These are phyloP conservation scores for Pleodorina starrii DNA, from an alignment of 139 green algal genomes.

Conservation along the genomic window DNA sequence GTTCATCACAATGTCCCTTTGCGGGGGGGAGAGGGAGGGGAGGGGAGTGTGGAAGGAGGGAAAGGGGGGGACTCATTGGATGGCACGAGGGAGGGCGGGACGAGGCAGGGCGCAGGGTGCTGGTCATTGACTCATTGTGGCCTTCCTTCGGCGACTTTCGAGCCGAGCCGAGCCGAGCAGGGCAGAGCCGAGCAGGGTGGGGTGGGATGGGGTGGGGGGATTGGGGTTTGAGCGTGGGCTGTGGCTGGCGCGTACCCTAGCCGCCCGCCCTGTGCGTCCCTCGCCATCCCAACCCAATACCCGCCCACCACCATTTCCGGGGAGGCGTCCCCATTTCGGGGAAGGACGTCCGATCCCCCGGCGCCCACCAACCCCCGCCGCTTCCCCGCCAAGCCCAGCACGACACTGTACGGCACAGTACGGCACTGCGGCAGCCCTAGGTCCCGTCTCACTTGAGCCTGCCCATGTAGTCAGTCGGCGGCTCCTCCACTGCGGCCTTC, in stretches of 20 bases:
- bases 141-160: background rate
- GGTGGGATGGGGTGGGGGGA: background rate
- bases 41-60: background rate
- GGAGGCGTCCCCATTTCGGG: background rate
- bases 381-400: background rate
- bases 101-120: background rate
- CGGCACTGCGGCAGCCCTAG: background rate
- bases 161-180: background rate
- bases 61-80: background rate
- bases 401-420: background rate
- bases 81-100: background rate
- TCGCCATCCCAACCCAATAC: background rate
- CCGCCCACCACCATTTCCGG: background rate
- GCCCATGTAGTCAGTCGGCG: background rate
- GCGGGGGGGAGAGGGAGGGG: background rate
- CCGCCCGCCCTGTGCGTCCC: background rate
- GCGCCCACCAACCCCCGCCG: background rate
- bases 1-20: conserved; percentile 9
- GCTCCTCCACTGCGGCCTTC: background rate
- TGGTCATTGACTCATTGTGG: too few relatives aligned
- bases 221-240: background rate
- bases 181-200: background rate
- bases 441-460: conserved; percentile 15
- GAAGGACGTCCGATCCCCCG: background rate
- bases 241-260: background rate